These are phyloP conservation scores for Catunica adiposa DNA, from an alignment of 2,329 filamentous ascomycete species.

Conservation along the genomic window DNA sequence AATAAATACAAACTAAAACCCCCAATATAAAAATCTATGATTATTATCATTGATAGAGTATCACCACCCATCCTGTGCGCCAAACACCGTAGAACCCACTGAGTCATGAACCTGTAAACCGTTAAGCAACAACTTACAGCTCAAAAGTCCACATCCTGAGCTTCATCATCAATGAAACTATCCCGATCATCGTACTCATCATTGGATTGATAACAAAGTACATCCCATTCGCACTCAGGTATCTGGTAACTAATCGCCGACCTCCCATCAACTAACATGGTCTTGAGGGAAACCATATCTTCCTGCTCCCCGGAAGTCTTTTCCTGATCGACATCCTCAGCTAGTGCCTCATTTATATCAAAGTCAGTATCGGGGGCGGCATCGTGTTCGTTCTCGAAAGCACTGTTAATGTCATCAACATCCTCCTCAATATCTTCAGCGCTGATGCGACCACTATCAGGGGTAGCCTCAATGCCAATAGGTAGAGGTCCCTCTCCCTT, in stretches of 20 bases:
- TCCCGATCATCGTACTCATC: background rate
- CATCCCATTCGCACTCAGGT: background rate
- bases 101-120: background rate
- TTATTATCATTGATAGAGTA: too few relatives aligned
- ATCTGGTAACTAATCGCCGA: background rate
- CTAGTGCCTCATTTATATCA: background rate
- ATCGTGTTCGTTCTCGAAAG: background rate
- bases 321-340: background rate
- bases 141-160: background rate
- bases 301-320: background rate
- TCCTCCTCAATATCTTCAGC: background rate
- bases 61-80: background rate
- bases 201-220: background rate
- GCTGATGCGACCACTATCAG: constrained; percentile 4
- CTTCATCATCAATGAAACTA: background rate
- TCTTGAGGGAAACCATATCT: background rate
- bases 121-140: background rate
- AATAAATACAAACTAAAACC: background rate
- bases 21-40: background rate
- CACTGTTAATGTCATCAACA: constrained; percentile 3
- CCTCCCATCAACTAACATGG: background rate
- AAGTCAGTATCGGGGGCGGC: background rate
- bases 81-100: background rate
- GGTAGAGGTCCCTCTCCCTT: constrained; percentile 9
- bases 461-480: background rate